phyloP scores from a whole-genome alignment of 108 stramenopile genomes.

The Discostella pseudostelligera region DNA sequence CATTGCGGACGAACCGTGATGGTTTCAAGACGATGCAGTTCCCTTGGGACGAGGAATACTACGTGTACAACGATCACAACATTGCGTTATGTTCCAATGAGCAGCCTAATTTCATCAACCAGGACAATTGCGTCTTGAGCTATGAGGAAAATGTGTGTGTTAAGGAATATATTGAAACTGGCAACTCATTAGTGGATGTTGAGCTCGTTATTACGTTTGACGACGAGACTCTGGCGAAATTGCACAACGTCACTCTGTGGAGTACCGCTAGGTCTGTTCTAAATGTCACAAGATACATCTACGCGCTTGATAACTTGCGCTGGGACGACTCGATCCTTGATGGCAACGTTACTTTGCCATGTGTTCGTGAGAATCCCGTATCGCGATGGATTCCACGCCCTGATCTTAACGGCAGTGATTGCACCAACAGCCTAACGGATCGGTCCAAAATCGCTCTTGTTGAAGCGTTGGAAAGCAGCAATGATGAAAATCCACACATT shows the following conservation, averaged over 20 bases:
- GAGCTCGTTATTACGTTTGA: slow-evolving; percentile 38
- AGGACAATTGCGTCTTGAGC: slow-evolving; percentile 32
- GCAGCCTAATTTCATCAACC: slow-evolving; percentile 41
- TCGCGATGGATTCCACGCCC: slow-evolving; percentile 40
- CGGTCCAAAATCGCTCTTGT: slow-evolving; percentile 15
- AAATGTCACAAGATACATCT: slow-evolving; percentile 12
- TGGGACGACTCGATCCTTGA: slow-evolving; percentile 35
- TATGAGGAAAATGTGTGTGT: slow-evolving; percentile 39
- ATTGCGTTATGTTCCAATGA: slow-evolving; percentile 45
- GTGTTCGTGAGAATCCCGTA: slow-evolving; percentile 21
- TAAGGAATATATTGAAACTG: slow-evolving; percentile 7
- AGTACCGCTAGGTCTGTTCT: slow-evolving; percentile 1
- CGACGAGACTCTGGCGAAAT: slow-evolving; percentile 20
- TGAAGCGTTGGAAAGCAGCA: slow-evolving; percentile 26
- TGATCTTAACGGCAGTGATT: slow-evolving; percentile 26
- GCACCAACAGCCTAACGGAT: slow-evolving; percentile 28
- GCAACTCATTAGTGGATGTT: slow-evolving; percentile 22
- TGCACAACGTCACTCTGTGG: slow-evolving; percentile 17
- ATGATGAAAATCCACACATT: slow-evolving; percentile 35
- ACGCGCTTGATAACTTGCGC: slow-evolving; percentile 25
- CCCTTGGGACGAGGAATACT: slow-evolving; percentile 5
- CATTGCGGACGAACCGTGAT: slow-evolving; percentile 17
- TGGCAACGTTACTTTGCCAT: slow-evolving; percentile 32
- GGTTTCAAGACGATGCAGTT: slow-evolving; percentile 16
- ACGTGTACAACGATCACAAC: slow-evolving; percentile 37